These are phyloP conservation scores for Leishmania amazonensis DNA, from an alignment of 208 protist species.

Conservation along the genomic window DNA sequence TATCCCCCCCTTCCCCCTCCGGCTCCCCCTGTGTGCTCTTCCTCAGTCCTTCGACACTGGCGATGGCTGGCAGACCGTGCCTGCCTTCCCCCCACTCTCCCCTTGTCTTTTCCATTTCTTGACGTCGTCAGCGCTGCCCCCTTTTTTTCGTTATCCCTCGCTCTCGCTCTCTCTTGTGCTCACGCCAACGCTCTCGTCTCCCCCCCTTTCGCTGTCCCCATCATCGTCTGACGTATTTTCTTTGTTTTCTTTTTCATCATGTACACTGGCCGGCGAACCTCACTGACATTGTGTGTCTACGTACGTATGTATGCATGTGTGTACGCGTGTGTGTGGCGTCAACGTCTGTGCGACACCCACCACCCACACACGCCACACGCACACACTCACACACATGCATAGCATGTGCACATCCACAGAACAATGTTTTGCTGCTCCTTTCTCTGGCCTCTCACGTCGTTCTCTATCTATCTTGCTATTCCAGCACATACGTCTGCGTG, in stretches of 20 bases:
- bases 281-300: no score
- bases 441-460: neutral
- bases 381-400: neutral
- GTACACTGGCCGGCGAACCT: neutral
- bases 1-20: neutral
- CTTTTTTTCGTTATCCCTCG: neutral
- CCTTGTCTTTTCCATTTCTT: neutral
- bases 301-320: no score
- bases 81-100: neutral
- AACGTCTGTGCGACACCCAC: no score
- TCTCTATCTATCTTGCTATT: neutral
- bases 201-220: neutral
- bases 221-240: neutral
- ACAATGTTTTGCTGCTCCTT: neutral
- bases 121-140: neutral
- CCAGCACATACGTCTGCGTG: neutral
- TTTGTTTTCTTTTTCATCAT: neutral
- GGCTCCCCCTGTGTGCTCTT: neutral
- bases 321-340: neutral
- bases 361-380: no score
- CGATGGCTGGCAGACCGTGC: slow-evolving; percentile 1
- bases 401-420: neutral
- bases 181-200: neutral
- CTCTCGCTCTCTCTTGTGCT: slow-evolving; percentile 4
- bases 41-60: neutral